Percentiles rank a stretch among this genome's conserved stretches.
phyloP scores from a whole-genome alignment of 257 asterid species.

The Nicotiana undulata region DNA sequence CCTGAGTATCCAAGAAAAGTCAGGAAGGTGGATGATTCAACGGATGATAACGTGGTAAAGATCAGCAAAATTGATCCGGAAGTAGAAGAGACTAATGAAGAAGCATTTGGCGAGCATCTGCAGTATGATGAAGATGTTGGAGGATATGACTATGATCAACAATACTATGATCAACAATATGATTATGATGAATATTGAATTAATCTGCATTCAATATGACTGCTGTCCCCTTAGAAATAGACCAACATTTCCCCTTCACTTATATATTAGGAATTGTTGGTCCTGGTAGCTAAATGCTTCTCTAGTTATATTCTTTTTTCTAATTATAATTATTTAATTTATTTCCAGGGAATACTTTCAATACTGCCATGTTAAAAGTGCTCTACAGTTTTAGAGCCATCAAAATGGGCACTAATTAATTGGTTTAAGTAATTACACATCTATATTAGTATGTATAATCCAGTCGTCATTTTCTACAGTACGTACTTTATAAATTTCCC shows the following conservation, averaged over 20 bases:
- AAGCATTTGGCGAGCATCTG: neutral
- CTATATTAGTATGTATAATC: neutral
- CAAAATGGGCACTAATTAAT: no score
- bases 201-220: neutral
- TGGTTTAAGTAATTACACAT: neutral
- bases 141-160: slow-evolving; percentile 20
- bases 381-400: no score
- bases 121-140: slow-evolving; percentile 10
- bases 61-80: slow-evolving; percentile 8
- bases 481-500: neutral
- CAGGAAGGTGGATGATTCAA: slow-evolving; percentile 6
- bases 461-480: neutral
- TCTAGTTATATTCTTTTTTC: neutral
- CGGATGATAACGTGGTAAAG: slow-evolving; percentile 7
- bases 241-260: neutral
- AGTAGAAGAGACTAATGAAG: slow-evolving; percentile 15
- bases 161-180: slow-evolving; percentile 19
- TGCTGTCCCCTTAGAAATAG: neutral
- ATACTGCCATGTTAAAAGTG: neutral
- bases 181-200: slow-evolving; percentile 7
- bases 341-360: neutral
- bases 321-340: no score
- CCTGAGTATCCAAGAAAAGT: slow-evolving; percentile 22
- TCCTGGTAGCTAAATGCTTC: neutral
- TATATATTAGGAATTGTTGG: neutral